Base-by-base conservation (phyloP, 2,329 filamentous ascomycete species). In the Fusarium sp. region DNA sequence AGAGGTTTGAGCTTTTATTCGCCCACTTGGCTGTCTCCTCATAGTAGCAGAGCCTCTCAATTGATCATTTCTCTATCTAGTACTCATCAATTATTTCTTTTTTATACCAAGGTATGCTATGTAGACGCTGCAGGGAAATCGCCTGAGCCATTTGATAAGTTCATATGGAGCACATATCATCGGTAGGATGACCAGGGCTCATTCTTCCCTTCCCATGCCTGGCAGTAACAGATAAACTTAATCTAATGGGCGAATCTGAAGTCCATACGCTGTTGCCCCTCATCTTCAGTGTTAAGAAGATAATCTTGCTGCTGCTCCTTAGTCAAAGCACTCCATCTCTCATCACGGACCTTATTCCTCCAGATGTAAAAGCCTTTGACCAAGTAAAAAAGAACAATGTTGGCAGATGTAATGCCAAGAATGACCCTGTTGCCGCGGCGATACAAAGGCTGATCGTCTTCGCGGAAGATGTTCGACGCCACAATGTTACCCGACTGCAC, bases 371-470 rank as follows among this genome's bases (percentile, higher is more conserved):
- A 85, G 1, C 56, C 71, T 75, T 85, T 85, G 48, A 81, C 79
- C 1, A 78, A 10, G 34, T 79, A 78, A 60, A 83, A 83, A 26
- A 83, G 62, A 2, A 80, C 66, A 45, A 87, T 80, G 53, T 85
- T 86, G 62, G 78, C 81, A 17, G 76, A 78, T 7, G 78, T 77
- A 38, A 87, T 81, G 1, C 74, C 83, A 11, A 87, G 74, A 8
- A 88, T 74, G 11, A 83, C 77, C 62, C 77, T 81, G 70, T 86
- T 86, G 0, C 84, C 84, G 0, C 80, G 77, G 7, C 77, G 76
- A 62, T 87, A 88, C 21, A 83, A 74, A 3, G 86, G 85, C 67
- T 81, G 79, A 69, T 88, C 86, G 40, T 86, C 83, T 76, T 86
- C 83, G 44, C 74, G 73, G 52, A 77, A 78, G 44, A 78, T 77